Conservation (phyloP, 2,329 filamentous ascomycete genomes). For the Calonectria naviculata region DNA sequence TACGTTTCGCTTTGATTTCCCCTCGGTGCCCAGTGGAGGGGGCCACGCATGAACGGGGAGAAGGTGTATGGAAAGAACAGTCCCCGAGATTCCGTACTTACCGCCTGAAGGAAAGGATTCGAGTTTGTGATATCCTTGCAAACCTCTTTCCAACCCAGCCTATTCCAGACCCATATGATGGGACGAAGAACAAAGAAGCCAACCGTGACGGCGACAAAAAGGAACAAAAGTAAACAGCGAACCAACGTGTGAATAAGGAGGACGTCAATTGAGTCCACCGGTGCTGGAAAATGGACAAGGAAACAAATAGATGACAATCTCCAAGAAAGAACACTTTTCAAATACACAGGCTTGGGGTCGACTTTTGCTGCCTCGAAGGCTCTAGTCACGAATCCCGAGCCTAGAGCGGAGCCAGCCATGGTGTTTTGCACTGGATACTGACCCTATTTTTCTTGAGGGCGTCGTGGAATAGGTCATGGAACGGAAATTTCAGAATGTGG, state of each 20-base stretch:
- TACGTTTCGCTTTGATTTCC: too few relatives aligned
- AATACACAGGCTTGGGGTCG: background rate
- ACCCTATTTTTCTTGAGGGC: background rate
- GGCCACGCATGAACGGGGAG: too few relatives aligned
- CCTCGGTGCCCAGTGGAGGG: too few relatives aligned
- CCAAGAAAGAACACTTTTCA: background rate
- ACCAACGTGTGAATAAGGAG: background rate
- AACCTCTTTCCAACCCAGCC: too few relatives aligned
- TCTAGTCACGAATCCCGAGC: background rate
- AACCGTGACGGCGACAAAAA: too few relatives aligned
- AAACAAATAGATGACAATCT: background rate
- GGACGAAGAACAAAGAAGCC: too few relatives aligned
- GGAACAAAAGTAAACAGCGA: background rate
- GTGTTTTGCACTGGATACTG: background rate
- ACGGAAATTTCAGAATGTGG: too few relatives aligned
- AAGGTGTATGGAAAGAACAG: too few relatives aligned
- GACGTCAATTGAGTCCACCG: background rate
- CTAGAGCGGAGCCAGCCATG: background rate
- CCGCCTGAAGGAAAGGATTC: too few relatives aligned
- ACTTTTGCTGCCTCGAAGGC: background rate
- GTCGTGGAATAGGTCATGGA: background rate
- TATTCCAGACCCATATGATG: too few relatives aligned
- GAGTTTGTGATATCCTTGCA: too few relatives aligned
- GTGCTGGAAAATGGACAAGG: background rate
- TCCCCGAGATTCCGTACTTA: too few relatives aligned